These are phyloP conservation scores for Cryptococcus jaspeensis DNA, from an alignment of 1,284 basidiomycete genomes.

Conservation along the genomic window DNA sequence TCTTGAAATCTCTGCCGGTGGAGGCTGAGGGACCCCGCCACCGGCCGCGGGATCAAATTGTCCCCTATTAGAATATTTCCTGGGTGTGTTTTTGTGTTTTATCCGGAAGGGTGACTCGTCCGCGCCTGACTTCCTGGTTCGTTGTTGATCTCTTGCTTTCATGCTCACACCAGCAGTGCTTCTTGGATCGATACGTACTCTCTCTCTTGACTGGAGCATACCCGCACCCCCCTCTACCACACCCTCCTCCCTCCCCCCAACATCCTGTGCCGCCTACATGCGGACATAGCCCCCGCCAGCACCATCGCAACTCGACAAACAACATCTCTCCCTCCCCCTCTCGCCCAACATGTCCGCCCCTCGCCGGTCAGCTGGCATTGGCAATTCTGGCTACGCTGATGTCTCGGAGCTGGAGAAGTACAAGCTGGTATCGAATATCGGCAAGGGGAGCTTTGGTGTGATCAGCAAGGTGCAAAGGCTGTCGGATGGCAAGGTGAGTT, in stretches of 20 bases:
- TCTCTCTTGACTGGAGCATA: background rate
- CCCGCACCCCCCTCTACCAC: background rate
- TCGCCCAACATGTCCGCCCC: conserved; percentile 22
- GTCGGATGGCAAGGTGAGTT: conserved; percentile 74
- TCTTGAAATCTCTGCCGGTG: conserved; percentile 1
- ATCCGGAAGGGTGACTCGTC: background rate
- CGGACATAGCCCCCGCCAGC: background rate
- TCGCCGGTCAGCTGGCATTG: conserved; percentile 16
- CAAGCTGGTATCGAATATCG: conserved; percentile 85
- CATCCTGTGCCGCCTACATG: conserved; percentile 1
- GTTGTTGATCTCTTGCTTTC: background rate
- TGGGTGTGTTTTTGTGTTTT: conserved; percentile 12
- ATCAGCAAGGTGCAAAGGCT: conserved; percentile 88
- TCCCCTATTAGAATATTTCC: background rate
- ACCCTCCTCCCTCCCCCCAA: background rate
- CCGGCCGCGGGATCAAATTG: background rate
- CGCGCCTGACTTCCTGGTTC: conserved; percentile 15
- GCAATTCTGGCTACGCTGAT: conserved; percentile 32
- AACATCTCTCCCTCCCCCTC: background rate
- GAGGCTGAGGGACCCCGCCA: background rate
- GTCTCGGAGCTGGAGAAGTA: conserved; percentile 66
- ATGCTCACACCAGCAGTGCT: background rate
- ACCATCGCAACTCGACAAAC: conserved; percentile 3
- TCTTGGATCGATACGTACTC: background rate
- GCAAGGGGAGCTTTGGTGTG: conserved; percentile 95